These are phyloP conservation scores for Teunomyces stri DNA, from an alignment of 805 yeast species.

Conservation along the genomic window DNA sequence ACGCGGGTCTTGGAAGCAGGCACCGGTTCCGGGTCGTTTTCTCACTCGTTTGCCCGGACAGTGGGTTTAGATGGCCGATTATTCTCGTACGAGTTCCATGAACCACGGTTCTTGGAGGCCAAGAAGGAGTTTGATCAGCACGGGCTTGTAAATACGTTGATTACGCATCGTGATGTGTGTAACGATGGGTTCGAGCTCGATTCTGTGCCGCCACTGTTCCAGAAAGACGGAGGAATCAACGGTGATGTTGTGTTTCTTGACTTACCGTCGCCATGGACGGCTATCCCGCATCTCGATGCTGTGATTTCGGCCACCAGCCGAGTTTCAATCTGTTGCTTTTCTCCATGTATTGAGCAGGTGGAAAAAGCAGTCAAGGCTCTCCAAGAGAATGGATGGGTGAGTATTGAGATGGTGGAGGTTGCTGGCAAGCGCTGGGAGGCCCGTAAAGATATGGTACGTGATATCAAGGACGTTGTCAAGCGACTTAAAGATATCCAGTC, in stretches of 20 bases:
- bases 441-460: constrained; percentile 81
- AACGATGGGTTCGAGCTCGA: constrained; percentile 70
- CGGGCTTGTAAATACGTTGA: constrained; percentile 56
- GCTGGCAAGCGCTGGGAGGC: constrained; percentile 86
- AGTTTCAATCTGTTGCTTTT: constrained; percentile 86
- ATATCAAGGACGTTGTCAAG: constrained; percentile 70
- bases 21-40: constrained; percentile 94
- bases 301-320: constrained; percentile 55
- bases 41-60: constrained; percentile 88
- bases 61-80: constrained; percentile 60
- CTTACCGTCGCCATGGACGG: constrained; percentile 96
- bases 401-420: constrained; percentile 89
- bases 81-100: constrained; percentile 89
- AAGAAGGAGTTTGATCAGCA: constrained; percentile 71
- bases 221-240: constrained; percentile 26
- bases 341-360: constrained; percentile 98
- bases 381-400: constrained; percentile 74
- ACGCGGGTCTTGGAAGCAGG: constrained; percentile 92
- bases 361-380: constrained; percentile 77
- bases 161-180: constrained; percentile 93
- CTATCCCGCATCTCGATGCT: constrained; percentile 67
- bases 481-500: constrained; percentile 77
- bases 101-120: constrained; percentile 79
- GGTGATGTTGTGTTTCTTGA: constrained; percentile 85
- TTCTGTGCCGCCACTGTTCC: constrained; percentile 25